Evolutionary conservation across 495 filamentous ascomycete species (phyloP).

Genomic region (Podospora didyma): DNA sequence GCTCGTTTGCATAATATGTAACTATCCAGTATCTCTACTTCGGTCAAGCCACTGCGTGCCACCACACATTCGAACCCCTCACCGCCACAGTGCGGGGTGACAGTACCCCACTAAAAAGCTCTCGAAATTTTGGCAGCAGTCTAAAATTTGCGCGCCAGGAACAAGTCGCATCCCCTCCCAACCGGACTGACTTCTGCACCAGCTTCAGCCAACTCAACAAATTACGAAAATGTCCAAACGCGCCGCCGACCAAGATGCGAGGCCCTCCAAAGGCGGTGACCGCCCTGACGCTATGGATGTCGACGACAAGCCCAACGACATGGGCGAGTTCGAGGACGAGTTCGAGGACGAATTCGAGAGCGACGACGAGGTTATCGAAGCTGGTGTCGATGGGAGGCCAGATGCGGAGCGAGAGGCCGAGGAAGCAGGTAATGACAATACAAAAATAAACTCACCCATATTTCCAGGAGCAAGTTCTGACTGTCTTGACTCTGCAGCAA

Average conservation of each 20-base stretch:
- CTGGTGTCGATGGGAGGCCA: constrained; percentile 86
- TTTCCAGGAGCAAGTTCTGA: background rate
- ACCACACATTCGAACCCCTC: constrained; percentile 4
- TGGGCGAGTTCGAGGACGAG: constrained; percentile 91
- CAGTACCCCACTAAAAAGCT: constrained; percentile 28
- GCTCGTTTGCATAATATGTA: too few species aligned
- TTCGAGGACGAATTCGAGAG: constrained; percentile 97
- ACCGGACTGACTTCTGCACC: background rate
- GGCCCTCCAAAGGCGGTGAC: constrained; percentile 65
- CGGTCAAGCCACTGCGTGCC: background rate
- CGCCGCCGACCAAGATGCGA: constrained; percentile 50
- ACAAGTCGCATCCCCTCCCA: too few species aligned
- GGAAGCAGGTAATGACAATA: constrained; percentile 66
- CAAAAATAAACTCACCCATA: background rate
- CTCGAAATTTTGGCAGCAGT: constrained; percentile 12
- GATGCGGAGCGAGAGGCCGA: constrained; percentile 91
- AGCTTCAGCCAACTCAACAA: background rate
- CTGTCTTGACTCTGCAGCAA: constrained; percentile 51
- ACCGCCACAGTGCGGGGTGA: constrained; percentile 16
- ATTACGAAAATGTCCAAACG: constrained; percentile 63
- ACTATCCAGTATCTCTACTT: too few species aligned
- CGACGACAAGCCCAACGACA: constrained; percentile 57
- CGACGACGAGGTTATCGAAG: constrained; percentile 92
- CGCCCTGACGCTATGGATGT: constrained; percentile 55
- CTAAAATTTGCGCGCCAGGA: background rate